phyloP scores from a whole-genome alignment of 352 stramenopile genomes.

The Pythium scleroteichum region DNA sequence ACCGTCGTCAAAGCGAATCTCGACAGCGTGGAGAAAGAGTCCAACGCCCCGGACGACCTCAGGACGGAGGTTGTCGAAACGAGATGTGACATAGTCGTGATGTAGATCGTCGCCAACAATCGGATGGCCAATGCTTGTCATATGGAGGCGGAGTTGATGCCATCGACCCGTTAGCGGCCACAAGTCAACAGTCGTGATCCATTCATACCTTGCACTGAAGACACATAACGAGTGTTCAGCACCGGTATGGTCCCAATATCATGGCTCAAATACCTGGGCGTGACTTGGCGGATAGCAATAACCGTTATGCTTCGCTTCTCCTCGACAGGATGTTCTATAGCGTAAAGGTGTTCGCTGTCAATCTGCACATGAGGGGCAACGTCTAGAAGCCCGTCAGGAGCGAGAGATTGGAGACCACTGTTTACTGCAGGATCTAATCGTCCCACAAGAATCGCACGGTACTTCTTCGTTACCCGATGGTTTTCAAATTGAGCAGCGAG shows the following conservation, averaged over 20 bases:
- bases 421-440: constrained; percentile 12
- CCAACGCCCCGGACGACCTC: constrained; percentile 51
- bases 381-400: background rate
- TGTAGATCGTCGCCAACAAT: constrained; percentile 74
- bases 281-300: constrained; percentile 12
- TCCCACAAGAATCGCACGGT: constrained; percentile 55
- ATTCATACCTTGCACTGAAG: constrained; percentile 47
- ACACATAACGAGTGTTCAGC: too few species aligned
- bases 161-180: constrained; percentile 69
- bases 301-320: constrained; percentile 19
- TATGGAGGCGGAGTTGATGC: constrained; percentile 73
- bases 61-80: background rate
- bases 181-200: constrained; percentile 64
- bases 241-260: too few species aligned
- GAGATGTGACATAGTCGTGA: constrained; percentile 24
- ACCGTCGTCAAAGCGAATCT: constrained; percentile 42
- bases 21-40: constrained; percentile 54
- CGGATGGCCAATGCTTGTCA: constrained; percentile 51
- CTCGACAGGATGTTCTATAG: constrained; percentile 12
- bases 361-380: too few species aligned
- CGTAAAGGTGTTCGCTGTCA: background rate
- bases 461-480: constrained; percentile 50
- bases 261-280: constrained; percentile 16
- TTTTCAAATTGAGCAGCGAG: constrained; percentile 50
- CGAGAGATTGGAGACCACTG: constrained; percentile 5